A percentile compares a stretch with the other conserved stretches of the same genome.
These are phyloP conservation scores for Pestalotiopsis fici DNA, from an alignment of 2,329 filamentous ascomycete species.

Conservation along the genomic window DNA sequence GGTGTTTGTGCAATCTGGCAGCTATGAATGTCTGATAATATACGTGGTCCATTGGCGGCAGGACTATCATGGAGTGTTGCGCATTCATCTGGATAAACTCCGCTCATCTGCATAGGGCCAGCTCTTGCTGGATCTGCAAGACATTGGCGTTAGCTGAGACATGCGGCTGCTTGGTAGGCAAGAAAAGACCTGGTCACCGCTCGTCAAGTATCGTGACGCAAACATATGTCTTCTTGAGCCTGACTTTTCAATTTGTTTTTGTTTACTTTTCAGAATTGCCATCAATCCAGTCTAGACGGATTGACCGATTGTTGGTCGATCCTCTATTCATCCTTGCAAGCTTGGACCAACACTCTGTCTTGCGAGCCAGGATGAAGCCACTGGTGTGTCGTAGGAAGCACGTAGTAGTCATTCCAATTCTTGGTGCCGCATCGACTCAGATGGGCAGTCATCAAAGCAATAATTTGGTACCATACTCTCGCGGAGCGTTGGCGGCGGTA, in stretches of 20 bases:
- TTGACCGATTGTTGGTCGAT: not conserved
- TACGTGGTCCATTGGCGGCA: not conserved
- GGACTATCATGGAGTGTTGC: not conserved
- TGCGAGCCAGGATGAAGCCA: no score
- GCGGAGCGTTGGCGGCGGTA: not conserved
- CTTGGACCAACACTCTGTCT: not conserved
- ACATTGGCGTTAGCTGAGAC: not conserved
- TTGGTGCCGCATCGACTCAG: no score
- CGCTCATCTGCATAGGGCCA: not conserved
- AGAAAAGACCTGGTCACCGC: not conserved
- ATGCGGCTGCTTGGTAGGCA: not conserved
- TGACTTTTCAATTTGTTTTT: not conserved
- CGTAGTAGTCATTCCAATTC: no score
- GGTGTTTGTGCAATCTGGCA: not conserved
- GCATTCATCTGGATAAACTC: not conserved
- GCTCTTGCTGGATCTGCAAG: not conserved
- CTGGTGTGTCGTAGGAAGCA: no score
- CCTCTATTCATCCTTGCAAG: not conserved
- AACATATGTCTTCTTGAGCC: not conserved
- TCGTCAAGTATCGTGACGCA: not conserved
- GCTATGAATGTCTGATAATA: not conserved
- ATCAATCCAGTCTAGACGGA: not conserved
- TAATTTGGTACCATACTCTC: no score
- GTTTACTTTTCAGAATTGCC: not conserved
- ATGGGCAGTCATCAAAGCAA: no score